Evolutionary conservation across 805 yeast species (phyloP).

Genomic region (Lipomyces spencermartinsiae): DNA sequence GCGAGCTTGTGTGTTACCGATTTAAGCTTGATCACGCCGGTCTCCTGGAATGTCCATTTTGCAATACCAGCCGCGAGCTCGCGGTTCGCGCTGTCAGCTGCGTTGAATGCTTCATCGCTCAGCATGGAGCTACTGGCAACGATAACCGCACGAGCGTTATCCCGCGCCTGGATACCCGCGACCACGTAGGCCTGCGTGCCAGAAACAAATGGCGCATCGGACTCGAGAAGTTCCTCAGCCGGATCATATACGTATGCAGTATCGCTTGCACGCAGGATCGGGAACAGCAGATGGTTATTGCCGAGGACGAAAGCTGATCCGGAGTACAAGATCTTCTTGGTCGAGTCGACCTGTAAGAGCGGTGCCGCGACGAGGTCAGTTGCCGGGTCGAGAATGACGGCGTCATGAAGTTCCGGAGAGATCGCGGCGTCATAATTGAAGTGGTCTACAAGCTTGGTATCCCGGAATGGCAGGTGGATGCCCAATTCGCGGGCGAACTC

Average conservation of each 20-base stretch:
- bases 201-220: conserved; percentile 68
- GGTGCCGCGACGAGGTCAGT: conserved; percentile 31
- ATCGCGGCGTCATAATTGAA: conserved; percentile 51
- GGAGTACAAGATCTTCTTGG: conserved; percentile 42
- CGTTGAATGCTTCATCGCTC: conserved; percentile 46
- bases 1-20: conserved; percentile 61
- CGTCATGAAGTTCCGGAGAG: conserved; percentile 40
- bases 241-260: conserved; percentile 60
- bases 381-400: conserved; percentile 41
- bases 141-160: conserved; percentile 83
- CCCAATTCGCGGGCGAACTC: conserved; percentile 80
- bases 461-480: conserved; percentile 80
- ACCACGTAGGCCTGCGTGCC: conserved; percentile 80
- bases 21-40: conserved; percentile 64
- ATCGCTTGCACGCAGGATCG: conserved; percentile 68
- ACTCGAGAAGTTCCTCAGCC: conserved; percentile 54
- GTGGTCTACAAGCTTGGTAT: conserved; percentile 67
- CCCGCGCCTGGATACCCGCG: conserved; percentile 79
- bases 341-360: conserved; percentile 32
- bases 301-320: conserved; percentile 75
- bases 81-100: conserved; percentile 43
- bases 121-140: conserved; percentile 71
- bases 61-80: conserved; percentile 55
- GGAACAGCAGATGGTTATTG: conserved; percentile 72
- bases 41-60: conserved; percentile 77